phyloP scores from a whole-genome alignment of 1,284 basidiomycete genomes.

The Austroboletus niveus region DNA sequence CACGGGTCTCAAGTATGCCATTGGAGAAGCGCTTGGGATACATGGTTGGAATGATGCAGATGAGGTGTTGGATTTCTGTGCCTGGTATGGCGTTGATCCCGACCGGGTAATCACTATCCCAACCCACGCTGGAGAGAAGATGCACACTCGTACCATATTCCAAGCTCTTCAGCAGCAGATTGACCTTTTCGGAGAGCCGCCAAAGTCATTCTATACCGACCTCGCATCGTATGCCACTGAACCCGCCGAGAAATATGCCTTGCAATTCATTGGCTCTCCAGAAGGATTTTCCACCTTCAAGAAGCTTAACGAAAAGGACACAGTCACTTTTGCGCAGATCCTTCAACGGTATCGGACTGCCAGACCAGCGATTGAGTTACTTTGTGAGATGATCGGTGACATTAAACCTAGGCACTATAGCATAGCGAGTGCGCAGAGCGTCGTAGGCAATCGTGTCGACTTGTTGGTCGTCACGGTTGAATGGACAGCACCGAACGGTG shows the following conservation, averaged over 20 bases:
- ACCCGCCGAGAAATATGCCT: constrained; percentile 75
- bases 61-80: constrained; percentile 88
- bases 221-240: constrained; percentile 77
- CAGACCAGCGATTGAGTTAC: constrained; percentile 72
- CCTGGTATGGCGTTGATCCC: constrained; percentile 89
- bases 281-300: constrained; percentile 94
- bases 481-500: constrained; percentile 86
- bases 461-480: constrained; percentile 95
- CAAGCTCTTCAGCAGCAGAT: constrained; percentile 96
- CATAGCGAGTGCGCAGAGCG: constrained; percentile 93
- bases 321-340: constrained; percentile 91
- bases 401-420: constrained; percentile 98
- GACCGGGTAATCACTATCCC: constrained; percentile 83
- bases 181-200: constrained; percentile 94
- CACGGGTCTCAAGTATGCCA: constrained; percentile 92
- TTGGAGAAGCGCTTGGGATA: constrained; percentile 95
- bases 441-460: constrained; percentile 93
- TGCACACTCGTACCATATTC: constrained; percentile 91
- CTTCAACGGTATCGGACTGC: constrained; percentile 81
- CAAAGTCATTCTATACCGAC: constrained; percentile 93
- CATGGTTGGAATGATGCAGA: constrained; percentile 96
- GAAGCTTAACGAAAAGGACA: constrained; percentile 93
- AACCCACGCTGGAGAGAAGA: constrained; percentile 53
- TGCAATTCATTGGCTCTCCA: constrained; percentile 91
- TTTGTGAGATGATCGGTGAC: constrained; percentile 89